These are phyloP conservation scores for Chaetomiaceae sp. DNA, from an alignment of 2,329 filamentous ascomycete genomes.

Conservation along the genomic window DNA sequence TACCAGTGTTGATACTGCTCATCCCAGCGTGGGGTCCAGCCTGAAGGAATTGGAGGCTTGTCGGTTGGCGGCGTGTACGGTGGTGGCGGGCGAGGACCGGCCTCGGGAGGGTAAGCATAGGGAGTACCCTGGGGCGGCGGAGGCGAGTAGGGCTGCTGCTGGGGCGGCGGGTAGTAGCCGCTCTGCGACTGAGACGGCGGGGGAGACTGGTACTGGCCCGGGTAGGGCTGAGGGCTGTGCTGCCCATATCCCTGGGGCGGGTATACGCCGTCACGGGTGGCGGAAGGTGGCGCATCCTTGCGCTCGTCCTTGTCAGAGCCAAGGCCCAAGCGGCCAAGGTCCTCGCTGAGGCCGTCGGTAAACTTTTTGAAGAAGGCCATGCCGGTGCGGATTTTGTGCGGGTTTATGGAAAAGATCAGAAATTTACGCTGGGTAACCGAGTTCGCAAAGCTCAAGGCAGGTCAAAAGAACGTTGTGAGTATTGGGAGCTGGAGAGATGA, in stretches of 20 bases:
- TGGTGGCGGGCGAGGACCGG: conserved; percentile 23
- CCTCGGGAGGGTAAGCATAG: conserved; percentile 7
- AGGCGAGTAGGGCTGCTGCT: conserved; percentile 8
- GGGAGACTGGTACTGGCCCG: neutral
- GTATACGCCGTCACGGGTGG: conserved; percentile 6
- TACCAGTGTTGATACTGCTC: conserved; percentile 51
- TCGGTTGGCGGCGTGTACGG: conserved; percentile 29
- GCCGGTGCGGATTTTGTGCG: neutral
- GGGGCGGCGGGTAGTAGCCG: conserved; percentile 10
- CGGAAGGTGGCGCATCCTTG: conserved; percentile 32
- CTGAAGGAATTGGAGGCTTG: conserved; percentile 45
- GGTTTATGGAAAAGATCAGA: no score
- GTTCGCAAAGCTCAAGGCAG: no score
- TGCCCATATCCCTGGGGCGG: conserved; percentile 9
- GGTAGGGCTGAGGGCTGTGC: conserved; percentile 14
- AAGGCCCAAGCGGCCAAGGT: conserved; percentile 30
- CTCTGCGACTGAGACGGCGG: neutral
- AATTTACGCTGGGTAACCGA: no score
- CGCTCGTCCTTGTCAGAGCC: conserved; percentile 32
- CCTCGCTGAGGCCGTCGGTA: conserved; percentile 35
- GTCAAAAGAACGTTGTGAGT: no score
- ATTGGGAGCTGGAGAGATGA: no score
- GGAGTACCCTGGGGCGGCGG: conserved; percentile 9
- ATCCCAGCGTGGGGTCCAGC: conserved; percentile 55
- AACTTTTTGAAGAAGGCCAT: conserved; percentile 38